phyloP scores from a whole-genome alignment of 805 yeast species.

The Saturnispora dispora region DNA sequence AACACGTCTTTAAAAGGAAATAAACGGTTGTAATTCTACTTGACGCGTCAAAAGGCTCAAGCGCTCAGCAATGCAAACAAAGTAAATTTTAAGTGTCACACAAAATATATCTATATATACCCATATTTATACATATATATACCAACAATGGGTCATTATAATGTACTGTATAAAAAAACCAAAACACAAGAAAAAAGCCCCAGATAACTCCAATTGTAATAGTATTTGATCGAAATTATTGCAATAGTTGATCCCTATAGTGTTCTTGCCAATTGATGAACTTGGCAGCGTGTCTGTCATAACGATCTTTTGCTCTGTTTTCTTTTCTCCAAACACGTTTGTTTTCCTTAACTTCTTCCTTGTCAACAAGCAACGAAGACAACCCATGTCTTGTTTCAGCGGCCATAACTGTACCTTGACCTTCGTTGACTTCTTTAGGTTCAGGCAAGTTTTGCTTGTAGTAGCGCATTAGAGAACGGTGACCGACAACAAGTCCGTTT shows the following conservation, averaged over 20 bases:
- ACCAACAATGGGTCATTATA: neutral
- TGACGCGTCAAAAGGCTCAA: neutral
- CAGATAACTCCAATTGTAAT: neutral
- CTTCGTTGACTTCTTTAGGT: slow-evolving; percentile 46
- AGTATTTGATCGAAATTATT: slow-evolving; percentile 13
- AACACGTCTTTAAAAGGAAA: neutral
- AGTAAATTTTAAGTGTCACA: neutral
- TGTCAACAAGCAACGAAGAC: slow-evolving; percentile 24
- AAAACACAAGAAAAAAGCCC: neutral
- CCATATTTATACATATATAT: neutral
- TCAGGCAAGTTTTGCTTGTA: slow-evolving; percentile 55
- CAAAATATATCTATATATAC: neutral
- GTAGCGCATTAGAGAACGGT: slow-evolving; percentile 63
- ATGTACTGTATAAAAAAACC: neutral
- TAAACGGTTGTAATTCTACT: neutral
- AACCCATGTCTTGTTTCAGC: slow-evolving; percentile 60
- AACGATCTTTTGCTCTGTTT: slow-evolving; percentile 39
- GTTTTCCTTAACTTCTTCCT: slow-evolving; percentile 32
- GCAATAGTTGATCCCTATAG: slow-evolving; percentile 65
- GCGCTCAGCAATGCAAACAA: neutral
- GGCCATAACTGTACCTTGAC: slow-evolving; percentile 65
- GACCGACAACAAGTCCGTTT: slow-evolving; percentile 72
- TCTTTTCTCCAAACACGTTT: slow-evolving; percentile 59
- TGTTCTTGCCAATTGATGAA: slow-evolving; percentile 78
- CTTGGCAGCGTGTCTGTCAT: slow-evolving; percentile 50